A percentile compares a stretch with the other conserved stretches of the same genome.
These are phyloP conservation scores for Phaeosphaeria sp. DNA, from an alignment of 2,329 filamentous ascomycete species.

Conservation along the genomic window DNA sequence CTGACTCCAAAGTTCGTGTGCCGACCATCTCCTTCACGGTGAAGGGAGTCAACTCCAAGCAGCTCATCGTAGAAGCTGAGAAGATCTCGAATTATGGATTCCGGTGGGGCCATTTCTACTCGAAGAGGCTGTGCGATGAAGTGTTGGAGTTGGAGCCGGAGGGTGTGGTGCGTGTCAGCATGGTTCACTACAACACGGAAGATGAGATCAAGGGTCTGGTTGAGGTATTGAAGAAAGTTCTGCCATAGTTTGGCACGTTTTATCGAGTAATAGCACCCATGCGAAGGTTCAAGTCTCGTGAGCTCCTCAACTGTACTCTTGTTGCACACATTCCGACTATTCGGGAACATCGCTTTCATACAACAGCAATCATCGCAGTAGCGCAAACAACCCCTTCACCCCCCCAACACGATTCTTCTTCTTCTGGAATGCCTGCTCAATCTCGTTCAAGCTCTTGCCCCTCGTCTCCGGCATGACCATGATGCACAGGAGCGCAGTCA, in stretches of 20 bases:
- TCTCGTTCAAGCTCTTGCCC: constrained; percentile 57
- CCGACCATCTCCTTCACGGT: constrained; percentile 73
- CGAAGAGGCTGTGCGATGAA: constrained; percentile 66
- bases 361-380: background rate
- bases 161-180: constrained; percentile 72
- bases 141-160: constrained; percentile 65
- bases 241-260: constrained; percentile 30
- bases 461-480: constrained; percentile 61
- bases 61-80: constrained; percentile 69
- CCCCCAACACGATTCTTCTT: background rate
- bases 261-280: background rate
- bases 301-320: too few species aligned
- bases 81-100: constrained; percentile 65
- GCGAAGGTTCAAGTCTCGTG: background rate
- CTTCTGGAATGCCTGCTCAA: constrained; percentile 55
- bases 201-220: constrained; percentile 64
- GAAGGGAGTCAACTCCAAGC: constrained; percentile 61
- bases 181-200: constrained; percentile 77
- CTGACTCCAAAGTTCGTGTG: constrained; percentile 60
- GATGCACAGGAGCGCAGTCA: constrained; percentile 30
- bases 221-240: constrained; percentile 59
- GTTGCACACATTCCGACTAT: too few species aligned
- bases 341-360: background rate
- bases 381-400: background rate
- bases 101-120: constrained; percentile 74